Percentiles rank a stretch among this genome's conserved stretches.
phyloP scores from a whole-genome alignment of 305 asterid species.

The Coffea humblotiana region DNA sequence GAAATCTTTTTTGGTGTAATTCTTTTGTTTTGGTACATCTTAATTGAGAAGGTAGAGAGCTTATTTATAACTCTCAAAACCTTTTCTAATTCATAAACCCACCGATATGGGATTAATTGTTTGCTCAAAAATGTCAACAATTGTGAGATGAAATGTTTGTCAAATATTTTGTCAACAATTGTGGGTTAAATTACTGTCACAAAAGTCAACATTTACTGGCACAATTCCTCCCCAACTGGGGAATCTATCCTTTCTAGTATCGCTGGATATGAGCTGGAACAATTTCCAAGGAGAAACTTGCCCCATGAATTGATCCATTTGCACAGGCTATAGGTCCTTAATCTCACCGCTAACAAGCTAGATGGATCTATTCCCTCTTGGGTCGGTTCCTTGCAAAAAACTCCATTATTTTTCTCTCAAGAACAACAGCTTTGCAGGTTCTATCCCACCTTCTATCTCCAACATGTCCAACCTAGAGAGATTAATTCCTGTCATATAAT shows the following conservation, averaged over 20 bases:
- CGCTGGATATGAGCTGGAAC: constrained; percentile 8
- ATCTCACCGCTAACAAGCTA: constrained; percentile 21
- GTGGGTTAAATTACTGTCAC: no score
- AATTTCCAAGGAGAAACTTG: constrained; percentile 11
- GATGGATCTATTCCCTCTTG: constrained; percentile 28
- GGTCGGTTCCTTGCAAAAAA: constrained; percentile 17
- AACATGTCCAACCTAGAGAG: constrained; percentile 21
- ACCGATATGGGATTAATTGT: no score
- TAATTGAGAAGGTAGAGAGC: no score
- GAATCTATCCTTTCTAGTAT: constrained; percentile 23
- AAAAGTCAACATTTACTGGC: no score
- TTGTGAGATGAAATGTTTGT: no score
- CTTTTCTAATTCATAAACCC: no score
- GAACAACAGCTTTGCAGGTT: constrained; percentile 28
- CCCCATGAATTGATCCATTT: not conserved
- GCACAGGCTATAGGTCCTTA: constrained; percentile 6
- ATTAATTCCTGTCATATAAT: not conserved
- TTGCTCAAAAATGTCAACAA: no score
- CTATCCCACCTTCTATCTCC: constrained; percentile 19
- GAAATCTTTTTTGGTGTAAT: no score
- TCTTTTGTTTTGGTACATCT: no score
- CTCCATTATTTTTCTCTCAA: constrained; percentile 18
- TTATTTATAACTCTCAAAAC: no score
- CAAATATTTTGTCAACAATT: no score
- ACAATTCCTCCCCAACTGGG: constrained; percentile 17